Evolutionary conservation across 257 asterid genomes (phyloP).

Genomic region (Schizonepeta tenuifolia): DNA sequence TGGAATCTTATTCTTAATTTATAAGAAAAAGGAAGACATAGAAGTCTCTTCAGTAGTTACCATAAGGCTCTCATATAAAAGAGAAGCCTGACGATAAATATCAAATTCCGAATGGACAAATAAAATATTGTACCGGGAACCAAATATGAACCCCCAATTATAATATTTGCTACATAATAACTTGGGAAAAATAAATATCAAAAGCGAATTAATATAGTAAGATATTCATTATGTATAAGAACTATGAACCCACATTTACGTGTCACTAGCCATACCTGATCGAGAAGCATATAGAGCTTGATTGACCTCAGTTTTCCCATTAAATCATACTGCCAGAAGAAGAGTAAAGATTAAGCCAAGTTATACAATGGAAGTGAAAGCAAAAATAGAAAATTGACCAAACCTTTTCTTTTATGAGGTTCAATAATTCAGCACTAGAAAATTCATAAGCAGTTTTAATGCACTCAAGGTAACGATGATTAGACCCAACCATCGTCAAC

Average conservation of each 20-base stretch:
- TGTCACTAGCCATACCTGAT: slow-evolving; percentile 66
- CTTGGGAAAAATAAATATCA: not conserved
- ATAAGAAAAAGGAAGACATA: slow-evolving; percentile 6
- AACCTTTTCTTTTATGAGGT: slow-evolving; percentile 92
- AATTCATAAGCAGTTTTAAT: slow-evolving; percentile 92
- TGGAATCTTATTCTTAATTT: slow-evolving; percentile 48
- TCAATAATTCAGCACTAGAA: slow-evolving; percentile 93
- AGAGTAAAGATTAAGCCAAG: slow-evolving; percentile 34
- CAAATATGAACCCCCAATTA: not conserved
- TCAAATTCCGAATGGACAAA: slow-evolving; percentile 5
- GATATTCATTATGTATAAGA: slow-evolving; percentile 1
- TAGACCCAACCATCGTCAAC: slow-evolving; percentile 80
- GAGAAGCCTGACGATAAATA: slow-evolving; percentile 16
- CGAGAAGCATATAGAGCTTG: slow-evolving; percentile 98
- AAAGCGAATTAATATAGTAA: slow-evolving; percentile 8
- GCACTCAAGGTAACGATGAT: slow-evolving; percentile 94
- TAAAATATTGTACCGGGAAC: slow-evolving; percentile 21
- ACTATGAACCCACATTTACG: not conserved
- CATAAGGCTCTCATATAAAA: slow-evolving; percentile 25
- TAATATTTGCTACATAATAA: slow-evolving; percentile 8
- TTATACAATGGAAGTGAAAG: slow-evolving; percentile 18
- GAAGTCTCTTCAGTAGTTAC: slow-evolving; percentile 24
- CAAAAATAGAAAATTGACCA: slow-evolving; percentile 27
- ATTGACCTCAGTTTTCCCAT: slow-evolving; percentile 95
- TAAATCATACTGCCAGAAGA: slow-evolving; percentile 80